phyloP scores from a whole-genome alignment of 306 rosid genomes.

The Castanospermum australe region DNA sequence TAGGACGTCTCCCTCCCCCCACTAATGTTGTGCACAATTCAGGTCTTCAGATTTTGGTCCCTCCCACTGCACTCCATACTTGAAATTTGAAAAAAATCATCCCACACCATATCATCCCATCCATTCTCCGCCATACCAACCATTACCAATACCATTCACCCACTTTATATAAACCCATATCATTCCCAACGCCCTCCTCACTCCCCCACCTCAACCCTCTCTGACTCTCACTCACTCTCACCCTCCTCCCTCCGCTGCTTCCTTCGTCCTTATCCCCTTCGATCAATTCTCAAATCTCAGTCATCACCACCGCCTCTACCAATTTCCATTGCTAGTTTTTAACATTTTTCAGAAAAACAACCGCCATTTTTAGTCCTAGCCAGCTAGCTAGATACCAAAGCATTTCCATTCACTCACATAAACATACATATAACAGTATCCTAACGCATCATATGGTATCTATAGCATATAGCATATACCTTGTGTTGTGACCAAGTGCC shows the following conservation, averaged over 20 bases:
- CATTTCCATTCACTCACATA: background rate
- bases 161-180: slow-evolving; percentile 23
- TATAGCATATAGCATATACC: background rate
- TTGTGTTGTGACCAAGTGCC: background rate
- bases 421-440: background rate
- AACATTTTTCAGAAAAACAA: background rate
- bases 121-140: background rate
- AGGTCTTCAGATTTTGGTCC: slow-evolving; percentile 15
- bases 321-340: background rate
- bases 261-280: background rate
- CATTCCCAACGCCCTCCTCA: background rate
- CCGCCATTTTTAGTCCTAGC: background rate
- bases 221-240: too few relatives aligned
- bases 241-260: background rate
- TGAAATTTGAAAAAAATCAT: background rate
- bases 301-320: background rate
- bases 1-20: slow-evolving; percentile 24
- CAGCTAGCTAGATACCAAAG: background rate
- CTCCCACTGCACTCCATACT: background rate
- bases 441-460: background rate
- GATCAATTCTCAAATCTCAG: background rate
- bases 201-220: background rate
- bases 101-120: background rate
- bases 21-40: slow-evolving; percentile 16
- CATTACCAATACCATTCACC: background rate